phyloP scores from a whole-genome alignment of 768 basidiomycete species.

The Trametes sanguinea region DNA sequence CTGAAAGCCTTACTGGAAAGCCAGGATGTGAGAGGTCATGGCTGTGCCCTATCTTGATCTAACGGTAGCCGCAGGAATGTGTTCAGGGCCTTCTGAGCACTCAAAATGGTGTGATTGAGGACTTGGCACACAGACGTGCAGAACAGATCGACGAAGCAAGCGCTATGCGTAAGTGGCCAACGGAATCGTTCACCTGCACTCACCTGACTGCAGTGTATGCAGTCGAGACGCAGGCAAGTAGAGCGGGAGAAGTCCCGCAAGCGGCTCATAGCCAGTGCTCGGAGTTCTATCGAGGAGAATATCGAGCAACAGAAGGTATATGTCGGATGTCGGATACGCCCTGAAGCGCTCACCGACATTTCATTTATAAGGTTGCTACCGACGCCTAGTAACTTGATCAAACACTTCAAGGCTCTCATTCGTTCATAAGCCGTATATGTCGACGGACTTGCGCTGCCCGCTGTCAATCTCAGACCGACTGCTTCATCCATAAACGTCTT shows the following conservation, averaged over 20 bases:
- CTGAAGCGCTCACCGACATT: not conserved
- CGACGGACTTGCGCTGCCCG: not conserved
- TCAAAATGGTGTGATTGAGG: constrained; percentile 29
- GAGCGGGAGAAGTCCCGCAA: constrained; percentile 39
- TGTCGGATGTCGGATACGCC: too few relatives aligned
- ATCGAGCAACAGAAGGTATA: constrained; percentile 42
- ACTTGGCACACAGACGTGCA: constrained; percentile 36
- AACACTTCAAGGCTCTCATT: constrained; percentile 43
- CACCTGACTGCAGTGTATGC: not conserved
- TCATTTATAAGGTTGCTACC: constrained; percentile 34
- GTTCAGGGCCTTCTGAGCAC: constrained; percentile 19
- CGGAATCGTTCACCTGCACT: not conserved
- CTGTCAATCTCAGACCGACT: too few relatives aligned
- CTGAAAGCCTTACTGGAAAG: constrained; percentile 18
- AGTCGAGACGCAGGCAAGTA: constrained; percentile 37
- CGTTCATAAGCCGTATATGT: constrained; percentile 13
- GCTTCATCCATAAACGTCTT: too few relatives aligned
- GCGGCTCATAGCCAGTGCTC: constrained; percentile 36
- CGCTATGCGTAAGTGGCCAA: constrained; percentile 34
- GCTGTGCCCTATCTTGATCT: too few relatives aligned
- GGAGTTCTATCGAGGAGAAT: constrained; percentile 37
- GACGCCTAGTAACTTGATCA: constrained; percentile 44
- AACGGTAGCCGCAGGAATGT: constrained; percentile 17
- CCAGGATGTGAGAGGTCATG: constrained; percentile 22
- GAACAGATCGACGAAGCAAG: constrained; percentile 36